These are phyloP conservation scores for Neophaeococcomyces mojaviensis DNA, from an alignment of 2,329 filamentous ascomycete species.

Conservation along the genomic window DNA sequence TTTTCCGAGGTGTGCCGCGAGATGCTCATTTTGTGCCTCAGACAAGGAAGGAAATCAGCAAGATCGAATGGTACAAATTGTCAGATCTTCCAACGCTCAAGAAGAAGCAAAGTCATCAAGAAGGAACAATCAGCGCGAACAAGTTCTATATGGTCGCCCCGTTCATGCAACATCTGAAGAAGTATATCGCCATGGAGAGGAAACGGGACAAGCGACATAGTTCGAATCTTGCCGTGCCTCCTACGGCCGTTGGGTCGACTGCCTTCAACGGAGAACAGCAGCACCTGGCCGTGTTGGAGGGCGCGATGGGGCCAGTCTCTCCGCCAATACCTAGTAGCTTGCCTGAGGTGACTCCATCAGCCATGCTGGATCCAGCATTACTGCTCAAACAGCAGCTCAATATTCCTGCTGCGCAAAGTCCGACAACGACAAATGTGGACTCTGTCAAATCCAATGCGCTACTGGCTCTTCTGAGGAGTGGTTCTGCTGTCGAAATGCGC, in stretches of 20 bases:
- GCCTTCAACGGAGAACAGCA: not conserved
- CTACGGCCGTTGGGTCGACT: conserved; percentile 14
- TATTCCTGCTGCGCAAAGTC: conserved; percentile 23
- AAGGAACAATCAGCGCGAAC: conserved; percentile 57
- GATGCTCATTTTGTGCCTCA: conserved; percentile 81
- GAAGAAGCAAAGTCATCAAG: conserved; percentile 58
- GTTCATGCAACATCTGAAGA: conserved; percentile 76
- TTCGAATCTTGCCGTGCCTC: conserved; percentile 37
- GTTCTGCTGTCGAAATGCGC: conserved; percentile 26
- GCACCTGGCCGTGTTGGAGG: no score
- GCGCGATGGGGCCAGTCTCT: conserved; percentile 10
- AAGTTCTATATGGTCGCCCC: conserved; percentile 99
- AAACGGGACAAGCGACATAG: conserved; percentile 60
- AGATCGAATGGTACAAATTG: conserved; percentile 89
- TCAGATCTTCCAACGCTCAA: conserved; percentile 77
- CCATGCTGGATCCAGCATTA: conserved; percentile 38
- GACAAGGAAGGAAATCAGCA: conserved; percentile 95
- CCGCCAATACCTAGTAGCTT: conserved; percentile 29
- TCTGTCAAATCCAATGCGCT: conserved; percentile 44
- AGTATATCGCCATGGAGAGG: conserved; percentile 82
- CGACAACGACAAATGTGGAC: conserved; percentile 25
- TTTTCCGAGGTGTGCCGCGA: conserved; percentile 81
- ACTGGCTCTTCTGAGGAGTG: conserved; percentile 48
- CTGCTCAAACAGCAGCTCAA: conserved; percentile 46
- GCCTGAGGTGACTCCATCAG: conserved; percentile 29